Conservation (phyloP, 1,139 yeast genomes). For the Pneumocystis murina region DNA sequence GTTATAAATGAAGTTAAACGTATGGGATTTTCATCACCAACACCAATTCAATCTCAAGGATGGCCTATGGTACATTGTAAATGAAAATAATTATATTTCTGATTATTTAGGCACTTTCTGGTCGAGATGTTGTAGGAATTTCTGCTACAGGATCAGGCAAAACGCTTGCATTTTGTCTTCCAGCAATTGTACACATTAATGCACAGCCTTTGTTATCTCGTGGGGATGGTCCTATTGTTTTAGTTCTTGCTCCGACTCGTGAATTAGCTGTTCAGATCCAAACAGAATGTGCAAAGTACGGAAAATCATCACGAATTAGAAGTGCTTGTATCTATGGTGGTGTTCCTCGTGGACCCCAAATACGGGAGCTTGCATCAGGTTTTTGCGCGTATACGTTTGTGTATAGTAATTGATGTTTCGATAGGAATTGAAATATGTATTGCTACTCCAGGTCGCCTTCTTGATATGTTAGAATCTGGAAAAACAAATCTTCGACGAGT, state of each 20-base stretch:
- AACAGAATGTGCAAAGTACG: constrained; percentile 88
- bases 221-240: constrained; percentile 95
- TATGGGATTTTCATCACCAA: constrained; percentile 87
- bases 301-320: constrained; percentile 80
- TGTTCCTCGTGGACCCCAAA: constrained; percentile 95
- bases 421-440: constrained; percentile 62
- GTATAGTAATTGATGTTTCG: not conserved
- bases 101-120: constrained; percentile 43
- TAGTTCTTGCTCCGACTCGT: constrained; percentile 96
- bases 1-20: constrained; percentile 78
- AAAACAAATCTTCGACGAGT: constrained; percentile 93
- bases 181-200: constrained; percentile 91
- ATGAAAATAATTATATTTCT: not conserved
- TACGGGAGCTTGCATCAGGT: constrained; percentile 89
- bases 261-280: constrained; percentile 97
- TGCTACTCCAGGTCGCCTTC: constrained; percentile 96
- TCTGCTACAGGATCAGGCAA: constrained; percentile 99
- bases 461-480: constrained; percentile 90
- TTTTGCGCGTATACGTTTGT: not conserved
- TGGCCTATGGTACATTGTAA: constrained; percentile 73
- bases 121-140: constrained; percentile 97
- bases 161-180: constrained; percentile 90
- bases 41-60: constrained; percentile 97
- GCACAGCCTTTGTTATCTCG: constrained; percentile 87
- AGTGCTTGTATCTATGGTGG: constrained; percentile 98